Evolutionary conservation across 2,329 filamentous ascomycete species (phyloP).

Genomic region (Colletotrichum plurivorum): DNA sequence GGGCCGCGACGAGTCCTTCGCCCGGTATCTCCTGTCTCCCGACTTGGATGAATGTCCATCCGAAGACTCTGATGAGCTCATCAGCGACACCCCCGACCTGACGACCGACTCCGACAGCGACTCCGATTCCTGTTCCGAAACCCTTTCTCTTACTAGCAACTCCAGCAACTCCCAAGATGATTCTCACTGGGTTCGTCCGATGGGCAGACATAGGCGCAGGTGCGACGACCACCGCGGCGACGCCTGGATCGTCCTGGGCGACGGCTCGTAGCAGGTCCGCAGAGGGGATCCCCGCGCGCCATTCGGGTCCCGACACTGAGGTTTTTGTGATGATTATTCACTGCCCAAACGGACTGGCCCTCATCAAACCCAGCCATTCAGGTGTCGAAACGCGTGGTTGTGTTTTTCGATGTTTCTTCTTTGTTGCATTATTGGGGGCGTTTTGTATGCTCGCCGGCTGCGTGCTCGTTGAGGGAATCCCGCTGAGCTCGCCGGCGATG

Average conservation of each 20-base stretch:
- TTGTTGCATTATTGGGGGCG: background rate
- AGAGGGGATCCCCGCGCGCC: constrained; percentile 47
- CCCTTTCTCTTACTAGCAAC: constrained; percentile 37
- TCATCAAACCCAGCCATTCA: constrained; percentile 43
- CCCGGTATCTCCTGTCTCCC: constrained; percentile 51
- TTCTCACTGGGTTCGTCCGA: background rate
- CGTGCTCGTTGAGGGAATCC: constrained; percentile 20
- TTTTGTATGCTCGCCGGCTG: constrained; percentile 2
- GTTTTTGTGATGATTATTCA: constrained; percentile 45
- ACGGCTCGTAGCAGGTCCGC: constrained; percentile 63
- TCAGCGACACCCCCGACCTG: constrained; percentile 52
- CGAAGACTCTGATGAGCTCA: constrained; percentile 53
- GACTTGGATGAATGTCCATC: constrained; percentile 40
- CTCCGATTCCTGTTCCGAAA: constrained; percentile 42
- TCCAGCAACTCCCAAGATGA: constrained; percentile 48
- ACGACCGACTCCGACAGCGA: constrained; percentile 45
- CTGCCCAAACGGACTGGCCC: constrained; percentile 54
- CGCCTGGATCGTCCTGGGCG: constrained; percentile 60
- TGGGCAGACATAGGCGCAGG: constrained; percentile 41
- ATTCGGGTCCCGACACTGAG: constrained; percentile 46
- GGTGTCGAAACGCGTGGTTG: background rate
- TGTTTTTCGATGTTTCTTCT: background rate
- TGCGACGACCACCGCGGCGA: constrained; percentile 48
- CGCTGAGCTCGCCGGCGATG: constrained; percentile 32
- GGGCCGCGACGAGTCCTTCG: constrained; percentile 55